A percentile compares a stretch with the other conserved stretches of the same genome.
Evolutionary conservation across 106 monocot species (phyloP).

Genomic region (Dioscorea alata): DNA sequence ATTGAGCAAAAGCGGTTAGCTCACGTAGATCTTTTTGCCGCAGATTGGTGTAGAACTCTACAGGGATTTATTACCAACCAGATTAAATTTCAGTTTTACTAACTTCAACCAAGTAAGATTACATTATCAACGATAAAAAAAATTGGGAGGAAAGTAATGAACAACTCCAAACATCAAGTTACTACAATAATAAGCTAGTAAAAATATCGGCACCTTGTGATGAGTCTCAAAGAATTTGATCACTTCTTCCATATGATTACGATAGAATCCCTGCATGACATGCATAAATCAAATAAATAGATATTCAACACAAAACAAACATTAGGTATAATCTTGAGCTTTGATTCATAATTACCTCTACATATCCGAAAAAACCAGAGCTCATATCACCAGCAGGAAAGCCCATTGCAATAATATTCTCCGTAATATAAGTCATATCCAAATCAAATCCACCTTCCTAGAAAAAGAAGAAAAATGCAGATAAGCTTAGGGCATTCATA

Average conservation of each 20-base stretch:
- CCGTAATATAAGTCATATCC: conserved; percentile 94
- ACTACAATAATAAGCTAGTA: neutral
- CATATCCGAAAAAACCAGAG: conserved; percentile 96
- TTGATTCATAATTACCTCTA: conserved; percentile 58
- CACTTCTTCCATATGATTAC: conserved; percentile 99
- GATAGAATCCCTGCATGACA: conserved; percentile 74
- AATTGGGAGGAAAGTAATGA: too few species aligned
- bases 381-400: conserved; percentile 99
- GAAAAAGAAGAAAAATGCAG: neutral
- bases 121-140: too few species aligned
- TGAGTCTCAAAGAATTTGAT: conserved; percentile 95
- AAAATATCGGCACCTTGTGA: conserved; percentile 57
- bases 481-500: too few species aligned
- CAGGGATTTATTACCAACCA: too few species aligned
- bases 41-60: too few species aligned
- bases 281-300: conserved; percentile 2
- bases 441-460: conserved; percentile 99
- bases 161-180: too few species aligned
- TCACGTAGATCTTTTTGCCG: too few species aligned
- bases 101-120: too few species aligned
- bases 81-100: too few species aligned
- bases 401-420: conserved; percentile 99
- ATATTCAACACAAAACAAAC: neutral
- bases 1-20: too few species aligned
- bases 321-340: neutral